phyloP scores from a whole-genome alignment of 345 rosid genomes.

The Rhizophora mangle region DNA sequence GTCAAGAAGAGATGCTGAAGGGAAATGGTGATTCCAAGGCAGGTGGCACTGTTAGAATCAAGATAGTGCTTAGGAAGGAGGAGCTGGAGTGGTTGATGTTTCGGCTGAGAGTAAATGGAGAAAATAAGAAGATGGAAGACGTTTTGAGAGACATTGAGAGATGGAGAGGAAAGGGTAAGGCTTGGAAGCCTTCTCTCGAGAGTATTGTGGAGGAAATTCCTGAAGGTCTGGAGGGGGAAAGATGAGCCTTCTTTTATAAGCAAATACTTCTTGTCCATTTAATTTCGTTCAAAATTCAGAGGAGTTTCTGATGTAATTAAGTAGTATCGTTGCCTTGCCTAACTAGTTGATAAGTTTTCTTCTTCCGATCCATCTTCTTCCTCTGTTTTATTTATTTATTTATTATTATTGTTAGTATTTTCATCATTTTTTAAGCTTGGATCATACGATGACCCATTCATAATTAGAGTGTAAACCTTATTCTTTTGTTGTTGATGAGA shows the following conservation, averaged over 20 bases:
- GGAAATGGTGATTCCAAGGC: background rate
- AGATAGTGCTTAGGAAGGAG: background rate
- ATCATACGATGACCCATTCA: background rate
- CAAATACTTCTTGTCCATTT: background rate
- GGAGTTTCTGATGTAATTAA: too few species aligned
- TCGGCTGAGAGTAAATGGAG: background rate
- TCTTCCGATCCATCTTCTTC: too few species aligned
- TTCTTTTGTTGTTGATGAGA: too few species aligned
- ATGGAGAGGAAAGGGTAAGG: background rate
- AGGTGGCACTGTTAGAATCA: background rate
- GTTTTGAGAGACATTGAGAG: background rate
- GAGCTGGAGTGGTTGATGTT: background rate
- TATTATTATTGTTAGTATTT: background rate
- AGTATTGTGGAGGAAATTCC: background rate
- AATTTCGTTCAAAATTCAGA: background rate
- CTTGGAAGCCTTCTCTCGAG: constrained; percentile 2
- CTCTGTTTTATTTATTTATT: too few species aligned
- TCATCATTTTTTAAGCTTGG: background rate
- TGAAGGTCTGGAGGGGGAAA: background rate
- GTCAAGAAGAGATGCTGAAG: background rate
- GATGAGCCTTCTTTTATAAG: background rate
- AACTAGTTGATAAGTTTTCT: too few species aligned
- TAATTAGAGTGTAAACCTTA: background rate
- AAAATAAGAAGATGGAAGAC: background rate
- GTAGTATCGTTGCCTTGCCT: too few species aligned